A percentile compares a stretch with the other conserved stretches of the same genome.
Conservation (phyloP, 805 yeast species). For the Suhomyces emberorum region DNA sequence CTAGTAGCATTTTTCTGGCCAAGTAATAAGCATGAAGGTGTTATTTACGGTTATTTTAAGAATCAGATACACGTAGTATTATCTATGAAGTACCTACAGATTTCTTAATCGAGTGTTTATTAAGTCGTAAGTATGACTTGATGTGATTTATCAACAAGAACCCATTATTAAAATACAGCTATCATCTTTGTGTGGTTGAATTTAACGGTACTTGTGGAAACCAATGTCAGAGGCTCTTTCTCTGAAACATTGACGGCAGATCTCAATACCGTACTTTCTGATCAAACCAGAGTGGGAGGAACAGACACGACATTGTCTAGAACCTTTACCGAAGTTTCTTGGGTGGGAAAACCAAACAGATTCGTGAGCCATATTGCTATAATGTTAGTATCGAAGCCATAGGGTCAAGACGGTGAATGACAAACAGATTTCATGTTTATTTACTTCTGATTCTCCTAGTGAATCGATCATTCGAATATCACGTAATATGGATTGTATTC, state of each 20-base stretch:
- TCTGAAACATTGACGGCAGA: constrained; percentile 99
- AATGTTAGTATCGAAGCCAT: constrained; percentile 33
- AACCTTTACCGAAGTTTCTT: constrained; percentile 99
- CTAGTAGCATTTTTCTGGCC: too few relatives aligned
- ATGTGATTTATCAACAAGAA: constrained; percentile 4
- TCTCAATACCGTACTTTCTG: constrained; percentile 99
- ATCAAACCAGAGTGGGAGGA: constrained; percentile 98
- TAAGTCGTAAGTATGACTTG: constrained; percentile 6
- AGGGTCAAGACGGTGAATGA: neutral
- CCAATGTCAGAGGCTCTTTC: constrained; percentile 99
- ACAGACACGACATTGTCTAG: constrained; percentile 99
- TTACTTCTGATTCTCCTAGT: too few relatives aligned
- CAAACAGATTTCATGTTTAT: too few relatives aligned
- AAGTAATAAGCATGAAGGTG: too few relatives aligned
- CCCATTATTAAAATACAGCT: constrained; percentile 7
- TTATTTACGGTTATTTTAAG: too few relatives aligned
- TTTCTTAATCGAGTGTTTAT: constrained; percentile 5
- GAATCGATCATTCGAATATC: too few relatives aligned
- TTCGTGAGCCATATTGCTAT: constrained; percentile 96
- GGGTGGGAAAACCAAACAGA: constrained; percentile 99
- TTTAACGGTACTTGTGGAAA: constrained; percentile 97
- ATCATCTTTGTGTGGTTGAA: constrained; percentile 5
- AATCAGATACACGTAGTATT: too few relatives aligned
- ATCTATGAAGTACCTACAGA: too few relatives aligned
- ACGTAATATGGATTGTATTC: too few relatives aligned